Base-by-base conservation (phyloP, 2,329 filamentous ascomycete genomes). In the Trichophyton verrucosum region DNA sequence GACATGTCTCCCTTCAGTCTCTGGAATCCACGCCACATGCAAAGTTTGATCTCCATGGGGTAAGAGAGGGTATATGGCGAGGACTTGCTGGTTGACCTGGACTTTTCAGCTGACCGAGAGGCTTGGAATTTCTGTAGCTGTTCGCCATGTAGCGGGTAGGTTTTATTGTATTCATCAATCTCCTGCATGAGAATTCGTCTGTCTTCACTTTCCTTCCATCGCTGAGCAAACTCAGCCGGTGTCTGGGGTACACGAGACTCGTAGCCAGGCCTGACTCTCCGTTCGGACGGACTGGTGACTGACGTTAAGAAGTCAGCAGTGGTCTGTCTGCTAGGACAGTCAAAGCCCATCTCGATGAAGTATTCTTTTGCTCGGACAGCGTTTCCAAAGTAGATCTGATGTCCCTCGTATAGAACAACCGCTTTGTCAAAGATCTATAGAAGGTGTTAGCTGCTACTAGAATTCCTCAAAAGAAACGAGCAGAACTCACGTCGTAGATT, bases 21-120 rank as follows among this genome's bases (percentile, higher is more conserved):
- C 68, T 84, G 82, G 76, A 86, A 94, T 9, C 89, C 90, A 71
- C 91, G 86, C 80, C 85, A 85, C 47, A 95, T 77, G 71, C 91
- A 96, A 11, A 96, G 83, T 63, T 81, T 72, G 64, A 96, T 74
- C 73, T 96, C 91, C 72, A 91, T 85, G 3, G 63, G 58, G 65
- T 86, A 88, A 0, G 89, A 92, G 42, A 96, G 77, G 0, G 89
- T 96, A 73, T 86, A 96, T 0, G 91, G 90, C 1, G 89, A 95
- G 71, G 83, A 83, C 57, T 80, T 73, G 2, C 89, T 86, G 65
- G 74, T 74, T 56, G 68, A 65, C 66, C 74, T 77, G 3, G 76
- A 70, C 66, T 78, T 75, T 67, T 77, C 73, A 8, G 75, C 71
- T 64, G 66, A 70, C 57, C 76, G 70, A 33, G 77, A 76, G 13